Base-by-base conservation (phyloP, 805 yeast species). In the Candida ortonii region DNA sequence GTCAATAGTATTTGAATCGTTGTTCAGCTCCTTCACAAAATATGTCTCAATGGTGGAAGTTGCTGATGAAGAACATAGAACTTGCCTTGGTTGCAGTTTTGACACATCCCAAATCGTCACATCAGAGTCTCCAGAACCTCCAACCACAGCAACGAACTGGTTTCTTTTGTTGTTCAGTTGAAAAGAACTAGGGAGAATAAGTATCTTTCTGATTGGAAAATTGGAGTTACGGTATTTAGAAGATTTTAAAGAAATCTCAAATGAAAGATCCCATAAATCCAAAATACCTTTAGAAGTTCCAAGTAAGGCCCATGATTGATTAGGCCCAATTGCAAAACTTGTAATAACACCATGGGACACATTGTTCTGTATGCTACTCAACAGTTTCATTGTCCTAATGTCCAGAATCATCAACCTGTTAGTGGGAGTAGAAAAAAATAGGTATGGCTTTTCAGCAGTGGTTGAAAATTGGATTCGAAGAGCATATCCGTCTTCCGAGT, bases 231-330 rank as follows among this genome's bases (percentile, higher is more conserved):
- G 71, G 28, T 86, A 68, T 7, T 71, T 70, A 78, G 87, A 83
- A 1, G 80, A 65, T 41, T 73, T 78, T 22, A 86, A 62, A 25
- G 72, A 62, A 0, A 82, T 39, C 22, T 68, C 68, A 54, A 87
- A 85, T 34, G 94, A 64, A 22, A 84, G 45, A 55, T 88, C 96
- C 95, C 96, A 88, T 11, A 90, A 59, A 43, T 78, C 79, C 19
- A 93, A 53, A 1, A 80, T 62, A 1, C 97, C 97, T 24, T 71
- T 72, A 0, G 73, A 62, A 0, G 96, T 85, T 0, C 96, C 97
- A 2, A 82, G 53, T 7, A 85, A 55, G 1, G 85, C 53, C 86
- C 96, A 86, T 5, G 71, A 62, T 22, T 53, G 57, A 11, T 67
- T 61, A 0, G 61, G 56, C 34, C 80, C 83, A 15, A 83, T 58